Percentiles rank a stretch among this genome's conserved stretches.
These are phyloP conservation scores for Phytopythium mirpurense DNA, from an alignment of 352 stramenopile species.

Conservation along the genomic window DNA sequence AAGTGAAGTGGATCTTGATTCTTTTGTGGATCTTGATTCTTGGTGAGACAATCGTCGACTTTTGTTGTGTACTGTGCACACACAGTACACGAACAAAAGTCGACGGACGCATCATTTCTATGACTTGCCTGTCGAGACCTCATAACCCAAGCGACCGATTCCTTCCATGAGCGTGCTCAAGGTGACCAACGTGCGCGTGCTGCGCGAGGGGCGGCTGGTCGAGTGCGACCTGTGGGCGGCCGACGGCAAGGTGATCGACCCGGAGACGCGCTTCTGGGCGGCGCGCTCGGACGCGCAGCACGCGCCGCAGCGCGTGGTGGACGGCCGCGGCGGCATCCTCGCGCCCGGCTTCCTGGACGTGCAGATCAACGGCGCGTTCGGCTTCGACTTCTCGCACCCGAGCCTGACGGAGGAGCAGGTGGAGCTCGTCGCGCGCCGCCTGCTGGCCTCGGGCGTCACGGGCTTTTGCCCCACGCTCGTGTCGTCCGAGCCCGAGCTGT, in stretches of 20 bases:
- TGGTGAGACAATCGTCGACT: too few species aligned
- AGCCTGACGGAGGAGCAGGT: conserved; percentile 36
- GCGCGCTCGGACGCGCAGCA: conserved; percentile 22
- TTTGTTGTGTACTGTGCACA: too few species aligned
- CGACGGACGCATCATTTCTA: too few species aligned
- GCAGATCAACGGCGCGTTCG: conserved; percentile 88
- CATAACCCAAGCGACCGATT: too few species aligned
- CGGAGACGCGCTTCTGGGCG: conserved; percentile 49
- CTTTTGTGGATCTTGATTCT: too few species aligned
- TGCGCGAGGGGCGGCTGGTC: conserved; percentile 37
- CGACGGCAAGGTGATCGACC: conserved; percentile 47
- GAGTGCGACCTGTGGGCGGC: conserved; percentile 40
- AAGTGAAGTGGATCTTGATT: too few species aligned
- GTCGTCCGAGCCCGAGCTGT: conserved; percentile 56
- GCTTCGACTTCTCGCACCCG: conserved; percentile 79
- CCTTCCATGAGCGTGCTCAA: conserved; percentile 32
- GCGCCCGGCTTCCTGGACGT: conserved; percentile 88
- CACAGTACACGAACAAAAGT: too few species aligned
- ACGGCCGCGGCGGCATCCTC: conserved; percentile 66
- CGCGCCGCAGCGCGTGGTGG: conserved; percentile 41
- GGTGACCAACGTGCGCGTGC: conserved; percentile 54
- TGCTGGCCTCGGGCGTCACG: conserved; percentile 74
- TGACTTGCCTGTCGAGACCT: too few species aligned
- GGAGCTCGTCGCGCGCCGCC: conserved; percentile 31
- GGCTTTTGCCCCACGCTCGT: conserved; percentile 89